These are phyloP conservation scores for Neurospora sp. DNA, from an alignment of 495 filamentous ascomycete genomes.

Conservation along the genomic window DNA sequence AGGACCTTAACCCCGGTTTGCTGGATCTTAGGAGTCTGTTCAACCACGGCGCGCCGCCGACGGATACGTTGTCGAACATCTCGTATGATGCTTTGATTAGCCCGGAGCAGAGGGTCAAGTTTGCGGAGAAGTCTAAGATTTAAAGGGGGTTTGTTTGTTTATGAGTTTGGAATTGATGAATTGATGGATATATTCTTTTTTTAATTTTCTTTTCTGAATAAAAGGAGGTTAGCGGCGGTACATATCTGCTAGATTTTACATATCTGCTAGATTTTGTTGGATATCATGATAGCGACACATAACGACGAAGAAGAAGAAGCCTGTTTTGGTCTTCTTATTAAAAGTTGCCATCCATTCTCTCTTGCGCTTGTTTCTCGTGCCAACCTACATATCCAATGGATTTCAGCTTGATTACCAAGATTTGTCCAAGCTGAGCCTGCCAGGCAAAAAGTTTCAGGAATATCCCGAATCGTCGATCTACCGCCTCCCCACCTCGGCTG, in stretches of 20 bases:
- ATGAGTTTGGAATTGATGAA: not conserved
- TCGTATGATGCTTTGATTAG: slow-evolving; percentile 35
- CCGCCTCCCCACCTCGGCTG: not conserved
- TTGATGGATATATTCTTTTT: not conserved
- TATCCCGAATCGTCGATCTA: not conserved
- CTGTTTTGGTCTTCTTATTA: not conserved
- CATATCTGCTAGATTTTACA: not conserved
- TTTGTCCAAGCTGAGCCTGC: not conserved
- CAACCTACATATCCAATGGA: not conserved
- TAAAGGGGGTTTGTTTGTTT: not conserved
- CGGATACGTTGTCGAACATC: slow-evolving; percentile 48
- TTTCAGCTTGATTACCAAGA: not conserved
- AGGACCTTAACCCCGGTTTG: slow-evolving; percentile 66
- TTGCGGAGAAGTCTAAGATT: slow-evolving; percentile 1
- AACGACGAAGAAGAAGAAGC: not conserved
- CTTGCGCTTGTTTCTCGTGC: not conserved
- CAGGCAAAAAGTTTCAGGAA: not conserved
- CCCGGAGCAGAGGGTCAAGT: slow-evolving; percentile 28
- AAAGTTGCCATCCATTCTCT: not conserved
- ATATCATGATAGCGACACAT: not conserved
- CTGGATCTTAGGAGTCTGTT: slow-evolving; percentile 65
- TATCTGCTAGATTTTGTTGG: not conserved
- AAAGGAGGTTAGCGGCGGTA: not conserved
- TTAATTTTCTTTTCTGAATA: not conserved
- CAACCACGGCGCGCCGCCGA: slow-evolving; percentile 57